A percentile compares a stretch with the other conserved stretches of the same genome.
These are phyloP conservation scores for Carex kokanica DNA, from an alignment of 176 grass and related monocot genomes.

Conservation along the genomic window DNA sequence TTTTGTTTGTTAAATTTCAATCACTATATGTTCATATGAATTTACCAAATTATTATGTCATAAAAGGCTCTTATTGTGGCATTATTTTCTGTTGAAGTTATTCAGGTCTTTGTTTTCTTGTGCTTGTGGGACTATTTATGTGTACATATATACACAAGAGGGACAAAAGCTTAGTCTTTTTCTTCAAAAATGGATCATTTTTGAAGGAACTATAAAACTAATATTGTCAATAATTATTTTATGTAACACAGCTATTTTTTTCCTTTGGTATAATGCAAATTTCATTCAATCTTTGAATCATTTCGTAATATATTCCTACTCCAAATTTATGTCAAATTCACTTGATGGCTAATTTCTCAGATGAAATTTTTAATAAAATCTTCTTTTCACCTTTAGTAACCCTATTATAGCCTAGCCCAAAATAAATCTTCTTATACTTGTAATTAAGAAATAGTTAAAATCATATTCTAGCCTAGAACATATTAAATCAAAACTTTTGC, in stretches of 20 bases:
- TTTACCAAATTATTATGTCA: not conserved
- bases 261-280: not conserved
- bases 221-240: not conserved
- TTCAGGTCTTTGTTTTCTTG: not conserved
- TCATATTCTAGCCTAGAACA: not conserved
- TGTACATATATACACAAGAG: not conserved
- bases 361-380: not conserved
- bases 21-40: not conserved
- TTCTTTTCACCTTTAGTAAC: not conserved
- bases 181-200: not conserved
- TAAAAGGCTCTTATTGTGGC: not conserved
- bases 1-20: slow-evolving; percentile 10
- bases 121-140: not conserved
- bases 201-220: not conserved
- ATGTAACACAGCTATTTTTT: not conserved
- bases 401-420: not conserved
- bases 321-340: not conserved
- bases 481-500: not conserved
- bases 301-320: not conserved
- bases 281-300: not conserved
- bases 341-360: not conserved
- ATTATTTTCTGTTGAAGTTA: not conserved
- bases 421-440: not conserved
- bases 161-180: not conserved
- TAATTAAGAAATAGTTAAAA: not conserved